phyloP scores from a whole-genome alignment of 108 stramenopile species.

The Discostella pseudostelligera region DNA sequence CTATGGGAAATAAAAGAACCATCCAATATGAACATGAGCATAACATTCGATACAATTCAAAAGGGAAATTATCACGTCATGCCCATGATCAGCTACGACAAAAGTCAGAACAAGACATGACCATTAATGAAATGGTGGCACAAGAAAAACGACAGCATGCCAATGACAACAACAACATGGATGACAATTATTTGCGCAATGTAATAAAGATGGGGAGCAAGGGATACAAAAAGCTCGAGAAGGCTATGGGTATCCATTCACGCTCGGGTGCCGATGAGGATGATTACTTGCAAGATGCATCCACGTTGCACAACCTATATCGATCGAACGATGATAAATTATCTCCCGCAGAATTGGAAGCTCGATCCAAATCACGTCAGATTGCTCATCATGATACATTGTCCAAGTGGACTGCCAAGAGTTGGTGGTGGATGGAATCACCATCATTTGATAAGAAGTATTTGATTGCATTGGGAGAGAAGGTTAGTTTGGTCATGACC shows the following conservation, averaged over 20 bases:
- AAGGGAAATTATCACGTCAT: slow-evolving; percentile 30
- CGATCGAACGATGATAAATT: slow-evolving; percentile 31
- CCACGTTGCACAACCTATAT: slow-evolving; percentile 27
- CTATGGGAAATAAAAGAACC: background rate
- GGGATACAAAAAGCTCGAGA: slow-evolving; percentile 42
- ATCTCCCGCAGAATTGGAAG: slow-evolving; percentile 8
- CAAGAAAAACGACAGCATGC: slow-evolving; percentile 32
- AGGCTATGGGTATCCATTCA: slow-evolving; percentile 16
- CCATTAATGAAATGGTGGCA: slow-evolving; percentile 52
- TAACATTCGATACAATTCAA: slow-evolving; percentile 20
- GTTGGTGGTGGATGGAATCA: slow-evolving; percentile 82
- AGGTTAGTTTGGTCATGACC: slow-evolving; percentile 66
- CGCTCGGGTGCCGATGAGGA: slow-evolving; percentile 53
- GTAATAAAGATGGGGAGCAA: slow-evolving; percentile 52
- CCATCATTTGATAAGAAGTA: slow-evolving; percentile 58
- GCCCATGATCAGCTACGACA: slow-evolving; percentile 18
- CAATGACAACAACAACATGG: slow-evolving; percentile 43
- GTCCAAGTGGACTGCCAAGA: slow-evolving; percentile 53
- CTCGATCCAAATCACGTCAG: slow-evolving; percentile 38
- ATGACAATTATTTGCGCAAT: slow-evolving; percentile 68
- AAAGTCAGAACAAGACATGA: slow-evolving; percentile 53
- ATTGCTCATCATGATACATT: slow-evolving; percentile 51
- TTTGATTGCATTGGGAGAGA: slow-evolving; percentile 65
- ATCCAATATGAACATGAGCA: slow-evolving; percentile 1
- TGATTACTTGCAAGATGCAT: slow-evolving; percentile 28